A percentile compares a stretch with the other conserved stretches of the same genome.
These are phyloP conservation scores for Mucor sp. DNA, from an alignment of 371 early-diverging fungal species.

Conservation along the genomic window DNA sequence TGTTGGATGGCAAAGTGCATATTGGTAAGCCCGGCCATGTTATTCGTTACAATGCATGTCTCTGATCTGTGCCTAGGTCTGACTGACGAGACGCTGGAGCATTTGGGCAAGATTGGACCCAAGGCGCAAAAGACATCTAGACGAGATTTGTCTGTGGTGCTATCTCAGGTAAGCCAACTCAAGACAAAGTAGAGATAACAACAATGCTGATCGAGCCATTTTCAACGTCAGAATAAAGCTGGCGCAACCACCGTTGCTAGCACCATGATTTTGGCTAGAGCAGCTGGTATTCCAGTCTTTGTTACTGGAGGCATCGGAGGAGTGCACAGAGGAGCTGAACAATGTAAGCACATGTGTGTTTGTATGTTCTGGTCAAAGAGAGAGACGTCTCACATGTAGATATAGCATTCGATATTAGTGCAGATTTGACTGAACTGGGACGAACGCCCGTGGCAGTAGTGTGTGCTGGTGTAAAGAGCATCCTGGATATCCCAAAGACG, in stretches of 20 bases:
- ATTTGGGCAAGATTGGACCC: constrained; percentile 63
- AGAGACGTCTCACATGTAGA: too few species aligned
- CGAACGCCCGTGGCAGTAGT: constrained; percentile 91
- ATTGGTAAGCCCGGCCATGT: constrained; percentile 53
- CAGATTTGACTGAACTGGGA: constrained; percentile 92
- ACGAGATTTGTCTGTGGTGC: constrained; percentile 79
- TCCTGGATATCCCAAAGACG: constrained; percentile 88
- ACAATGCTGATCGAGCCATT: background rate
- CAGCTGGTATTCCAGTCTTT: constrained; percentile 86
- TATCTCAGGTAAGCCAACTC: constrained; percentile 55
- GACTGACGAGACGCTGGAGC: constrained; percentile 56
- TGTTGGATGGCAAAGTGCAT: constrained; percentile 82
- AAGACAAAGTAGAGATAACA: background rate
- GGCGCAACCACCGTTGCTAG: constrained; percentile 94
- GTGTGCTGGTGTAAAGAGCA: constrained; percentile 93
- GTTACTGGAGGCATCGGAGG: constrained; percentile 98
- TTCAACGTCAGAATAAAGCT: constrained; percentile 47
- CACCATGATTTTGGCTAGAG: constrained; percentile 85
- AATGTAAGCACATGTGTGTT: constrained; percentile 44
- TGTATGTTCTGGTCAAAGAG: background rate
- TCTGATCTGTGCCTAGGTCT: constrained; percentile 27
- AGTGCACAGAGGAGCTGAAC: constrained; percentile 87
- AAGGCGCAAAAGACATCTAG: constrained; percentile 80
- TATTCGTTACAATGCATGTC: background rate
- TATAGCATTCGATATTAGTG: constrained; percentile 85